A percentile compares a stretch with the other conserved stretches of the same genome.
phyloP scores from a whole-genome alignment of 2,329 filamentous ascomycete genomes.

The Xylaria sp. region DNA sequence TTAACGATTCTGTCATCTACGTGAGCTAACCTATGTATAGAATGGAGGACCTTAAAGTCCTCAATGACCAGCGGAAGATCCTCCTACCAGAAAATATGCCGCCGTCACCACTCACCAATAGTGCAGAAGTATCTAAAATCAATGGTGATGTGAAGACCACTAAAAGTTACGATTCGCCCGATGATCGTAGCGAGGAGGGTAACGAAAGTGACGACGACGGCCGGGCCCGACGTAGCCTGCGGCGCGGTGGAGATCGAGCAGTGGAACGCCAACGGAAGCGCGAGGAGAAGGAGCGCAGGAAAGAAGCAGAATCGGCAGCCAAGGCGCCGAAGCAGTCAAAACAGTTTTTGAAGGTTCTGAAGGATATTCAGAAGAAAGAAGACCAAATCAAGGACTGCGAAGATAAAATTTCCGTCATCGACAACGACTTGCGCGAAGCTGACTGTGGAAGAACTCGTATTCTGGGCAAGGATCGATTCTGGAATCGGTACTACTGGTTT shows the following conservation, averaged over 20 bases:
- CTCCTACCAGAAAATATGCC: slow-evolving; percentile 78
- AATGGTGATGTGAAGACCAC: slow-evolving; percentile 71
- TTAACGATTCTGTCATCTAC: background rate
- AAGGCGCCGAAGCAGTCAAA: slow-evolving; percentile 84
- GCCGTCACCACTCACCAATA: slow-evolving; percentile 64
- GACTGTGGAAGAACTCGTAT: slow-evolving; percentile 91
- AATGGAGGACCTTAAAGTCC: slow-evolving; percentile 74
- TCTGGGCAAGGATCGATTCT: slow-evolving; percentile 94
- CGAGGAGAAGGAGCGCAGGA: slow-evolving; percentile 76
- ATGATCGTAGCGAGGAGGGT: slow-evolving; percentile 69
- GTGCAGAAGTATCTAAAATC: slow-evolving; percentile 57
- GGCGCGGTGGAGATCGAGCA: slow-evolving; percentile 74
- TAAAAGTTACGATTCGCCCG: slow-evolving; percentile 72
- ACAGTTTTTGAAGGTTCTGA: slow-evolving; percentile 86
- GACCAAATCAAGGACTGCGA: slow-evolving; percentile 83
- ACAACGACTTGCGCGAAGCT: slow-evolving; percentile 93
- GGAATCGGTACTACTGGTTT: slow-evolving; percentile 99
- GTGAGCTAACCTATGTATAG: slow-evolving; percentile 54
- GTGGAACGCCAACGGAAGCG: slow-evolving; percentile 81
- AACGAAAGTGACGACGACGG: slow-evolving; percentile 78
- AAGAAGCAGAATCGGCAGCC: slow-evolving; percentile 70
- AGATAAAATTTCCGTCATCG: slow-evolving; percentile 83
- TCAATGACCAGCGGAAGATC: slow-evolving; percentile 80
- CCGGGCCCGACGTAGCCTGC: slow-evolving; percentile 61
- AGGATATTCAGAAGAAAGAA: slow-evolving; percentile 90